phyloP scores from a whole-genome alignment of 1,139 yeast species.

The Suhomyces ambrosiae region DNA sequence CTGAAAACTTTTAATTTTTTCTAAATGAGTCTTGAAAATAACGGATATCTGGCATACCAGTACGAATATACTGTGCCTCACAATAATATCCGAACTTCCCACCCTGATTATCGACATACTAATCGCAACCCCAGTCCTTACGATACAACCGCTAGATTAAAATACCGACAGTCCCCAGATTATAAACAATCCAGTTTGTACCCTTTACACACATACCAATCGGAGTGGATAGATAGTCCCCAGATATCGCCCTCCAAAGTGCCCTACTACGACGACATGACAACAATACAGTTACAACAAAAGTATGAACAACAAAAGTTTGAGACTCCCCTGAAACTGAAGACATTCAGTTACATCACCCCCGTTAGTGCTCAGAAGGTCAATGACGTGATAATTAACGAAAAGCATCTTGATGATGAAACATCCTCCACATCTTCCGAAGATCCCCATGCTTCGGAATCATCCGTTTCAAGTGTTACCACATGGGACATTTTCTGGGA shows the following conservation, averaged over 20 bases:
- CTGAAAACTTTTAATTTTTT: constrained; percentile 2
- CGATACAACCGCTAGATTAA: constrained; percentile 1
- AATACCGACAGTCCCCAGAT: constrained; percentile 2
- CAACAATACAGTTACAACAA: constrained; percentile 3
- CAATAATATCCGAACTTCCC: background rate
- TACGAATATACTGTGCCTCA: background rate
- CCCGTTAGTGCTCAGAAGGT: constrained; percentile 26
- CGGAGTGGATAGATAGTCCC: constrained; percentile 44
- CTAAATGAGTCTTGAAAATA: constrained; percentile 9
- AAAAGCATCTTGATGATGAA: constrained; percentile 10
- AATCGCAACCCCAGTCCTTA: background rate
- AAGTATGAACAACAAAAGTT: constrained; percentile 12
- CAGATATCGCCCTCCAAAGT: constrained; percentile 27
- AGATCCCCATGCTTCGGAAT: background rate
- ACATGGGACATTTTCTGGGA: constrained; percentile 50
- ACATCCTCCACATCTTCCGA: constrained; percentile 12
- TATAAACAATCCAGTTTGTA: background rate
- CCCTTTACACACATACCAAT: constrained; percentile 23
- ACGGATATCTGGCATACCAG: constrained; percentile 2
- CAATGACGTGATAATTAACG: constrained; percentile 9
- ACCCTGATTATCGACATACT: background rate
- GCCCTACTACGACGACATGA: constrained; percentile 8
- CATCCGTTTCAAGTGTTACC: background rate
- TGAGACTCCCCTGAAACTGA: constrained; percentile 28
- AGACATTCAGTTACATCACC: constrained; percentile 24